A percentile compares a stretch with the other conserved stretches of the same genome.
These are phyloP conservation scores for Sporisorium exsertum DNA, from an alignment of 1,284 basidiomycete species.

Conservation along the genomic window DNA sequence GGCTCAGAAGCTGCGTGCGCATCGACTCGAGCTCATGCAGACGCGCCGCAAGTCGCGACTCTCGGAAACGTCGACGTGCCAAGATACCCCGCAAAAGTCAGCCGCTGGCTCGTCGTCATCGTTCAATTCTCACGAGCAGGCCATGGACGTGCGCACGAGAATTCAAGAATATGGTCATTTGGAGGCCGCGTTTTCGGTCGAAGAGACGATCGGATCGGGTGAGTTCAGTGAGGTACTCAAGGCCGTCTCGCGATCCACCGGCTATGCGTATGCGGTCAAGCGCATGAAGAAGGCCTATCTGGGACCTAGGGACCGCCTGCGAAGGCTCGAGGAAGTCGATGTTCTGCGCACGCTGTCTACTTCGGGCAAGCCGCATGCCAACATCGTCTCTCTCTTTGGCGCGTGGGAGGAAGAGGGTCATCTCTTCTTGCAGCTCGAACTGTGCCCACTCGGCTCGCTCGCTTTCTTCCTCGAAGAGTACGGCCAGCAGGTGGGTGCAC, in stretches of 20 bases:
- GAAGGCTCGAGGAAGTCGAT: conserved; percentile 94
- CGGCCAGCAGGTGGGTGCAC: conserved; percentile 80
- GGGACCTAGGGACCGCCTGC: conserved; percentile 84
- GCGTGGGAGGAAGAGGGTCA: conserved; percentile 96
- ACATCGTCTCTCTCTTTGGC: conserved; percentile 87
- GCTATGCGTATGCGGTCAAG: conserved; percentile 87
- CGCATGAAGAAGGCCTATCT: conserved; percentile 88
- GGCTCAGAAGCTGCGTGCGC: conserved; percentile 40
- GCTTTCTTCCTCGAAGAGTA: conserved; percentile 93
- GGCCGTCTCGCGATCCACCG: conserved; percentile 78
- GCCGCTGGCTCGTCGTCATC: conserved; percentile 1
- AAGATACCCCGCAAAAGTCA: conserved; percentile 42
- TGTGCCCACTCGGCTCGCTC: conserved; percentile 92
- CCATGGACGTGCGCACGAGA: conserved; percentile 18
- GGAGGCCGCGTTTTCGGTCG: conserved; percentile 76
- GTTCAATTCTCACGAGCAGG: conserved; percentile 7
- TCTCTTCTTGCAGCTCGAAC: conserved; percentile 92
- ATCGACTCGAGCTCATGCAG: conserved; percentile 48
- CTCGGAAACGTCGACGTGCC: conserved; percentile 39
- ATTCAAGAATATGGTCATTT: conserved; percentile 40
- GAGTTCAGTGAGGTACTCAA: conserved; percentile 96
- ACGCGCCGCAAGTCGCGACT: conserved; percentile 39
- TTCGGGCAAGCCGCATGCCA: conserved; percentile 43
- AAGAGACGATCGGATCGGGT: conserved; percentile 87
- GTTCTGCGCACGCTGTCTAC: conserved; percentile 83